A percentile compares a stretch with the other conserved stretches of the same genome.
phyloP scores from a whole-genome alignment of 306 rosid genomes.

The Macrotyloma uniflorum region DNA sequence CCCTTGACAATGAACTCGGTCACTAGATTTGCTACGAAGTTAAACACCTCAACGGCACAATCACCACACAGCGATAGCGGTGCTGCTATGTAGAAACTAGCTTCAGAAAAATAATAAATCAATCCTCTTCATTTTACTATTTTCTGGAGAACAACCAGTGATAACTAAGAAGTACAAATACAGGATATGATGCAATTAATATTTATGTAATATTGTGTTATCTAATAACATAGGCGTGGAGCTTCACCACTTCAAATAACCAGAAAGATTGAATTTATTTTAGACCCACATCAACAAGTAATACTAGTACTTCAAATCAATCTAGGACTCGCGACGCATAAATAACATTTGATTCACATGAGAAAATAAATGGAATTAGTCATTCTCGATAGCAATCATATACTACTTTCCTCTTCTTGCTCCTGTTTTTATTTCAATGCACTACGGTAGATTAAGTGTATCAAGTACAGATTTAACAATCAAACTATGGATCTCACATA shows the following conservation, averaged over 20 bases:
- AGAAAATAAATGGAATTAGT: not conserved
- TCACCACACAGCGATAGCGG: constrained; percentile 87
- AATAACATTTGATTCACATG: constrained; percentile 1
- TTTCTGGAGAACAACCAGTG: constrained; percentile 24
- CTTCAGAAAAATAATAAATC: constrained; percentile 50
- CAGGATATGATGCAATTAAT: constrained; percentile 7
- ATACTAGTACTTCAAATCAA: not conserved
- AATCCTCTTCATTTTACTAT: constrained; percentile 38
- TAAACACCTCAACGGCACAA: constrained; percentile 58
- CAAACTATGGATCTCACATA: not conserved
- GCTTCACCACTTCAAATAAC: constrained; percentile 10
- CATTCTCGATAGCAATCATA: constrained; percentile 16
- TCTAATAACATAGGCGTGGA: not conserved
- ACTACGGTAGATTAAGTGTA: not conserved
- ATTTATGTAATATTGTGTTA: not conserved
- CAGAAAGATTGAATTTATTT: not conserved
- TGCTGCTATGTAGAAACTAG: constrained; percentile 86
- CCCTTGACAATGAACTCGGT: constrained; percentile 74
- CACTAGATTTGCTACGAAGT: constrained; percentile 47
- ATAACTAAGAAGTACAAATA: constrained; percentile 12
- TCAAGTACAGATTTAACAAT: not conserved
- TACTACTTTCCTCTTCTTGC: not conserved
- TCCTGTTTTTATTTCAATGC: constrained; percentile 16
- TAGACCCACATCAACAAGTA: constrained; percentile 15
- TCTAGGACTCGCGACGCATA: not conserved